These are phyloP conservation scores for Pseudopithomyces maydicus DNA, from an alignment of 2,329 filamentous ascomycete genomes.

Conservation along the genomic window DNA sequence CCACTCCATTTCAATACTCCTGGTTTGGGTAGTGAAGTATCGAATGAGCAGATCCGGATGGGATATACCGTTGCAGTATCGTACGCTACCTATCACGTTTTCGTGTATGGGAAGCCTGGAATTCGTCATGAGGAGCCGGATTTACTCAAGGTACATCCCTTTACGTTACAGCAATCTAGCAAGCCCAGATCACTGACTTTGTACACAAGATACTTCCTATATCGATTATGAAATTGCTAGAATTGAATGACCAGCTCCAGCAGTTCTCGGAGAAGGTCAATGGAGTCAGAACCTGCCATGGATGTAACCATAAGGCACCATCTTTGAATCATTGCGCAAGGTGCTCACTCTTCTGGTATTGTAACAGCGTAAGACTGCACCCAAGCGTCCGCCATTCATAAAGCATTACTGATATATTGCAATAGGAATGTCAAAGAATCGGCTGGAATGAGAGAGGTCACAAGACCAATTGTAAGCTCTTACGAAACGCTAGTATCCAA, in stretches of 20 bases:
- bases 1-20: conserved; percentile 35
- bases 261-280: conserved; percentile 17
- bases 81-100: conserved; percentile 16
- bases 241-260: conserved; percentile 10
- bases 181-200: too few relatives aligned
- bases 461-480: conserved; percentile 21
- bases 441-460: conserved; percentile 22
- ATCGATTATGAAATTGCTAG: conserved; percentile 18
- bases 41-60: conserved; percentile 16
- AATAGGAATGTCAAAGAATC: conserved; percentile 18
- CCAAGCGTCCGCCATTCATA: conserved; percentile 10
- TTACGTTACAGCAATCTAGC: conserved; percentile 8
- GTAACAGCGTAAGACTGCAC: conserved; percentile 20
- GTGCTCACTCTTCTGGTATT: conserved; percentile 28
- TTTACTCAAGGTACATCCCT: conserved; percentile 25
- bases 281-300: conserved; percentile 23
- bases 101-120: conserved; percentile 18
- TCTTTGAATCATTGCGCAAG: conserved; percentile 20
- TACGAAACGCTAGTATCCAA: conserved; percentile 20
- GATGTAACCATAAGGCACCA: conserved; percentile 19
- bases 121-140: conserved; percentile 21
- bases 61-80: conserved; percentile 26
- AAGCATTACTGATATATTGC: conserved; percentile 14
- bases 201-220: conserved; percentile 29
- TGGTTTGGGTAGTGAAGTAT: conserved; percentile 29